phyloP scores from a whole-genome alignment of 352 stramenopile genomes.

The Thalassiosira hispida region DNA sequence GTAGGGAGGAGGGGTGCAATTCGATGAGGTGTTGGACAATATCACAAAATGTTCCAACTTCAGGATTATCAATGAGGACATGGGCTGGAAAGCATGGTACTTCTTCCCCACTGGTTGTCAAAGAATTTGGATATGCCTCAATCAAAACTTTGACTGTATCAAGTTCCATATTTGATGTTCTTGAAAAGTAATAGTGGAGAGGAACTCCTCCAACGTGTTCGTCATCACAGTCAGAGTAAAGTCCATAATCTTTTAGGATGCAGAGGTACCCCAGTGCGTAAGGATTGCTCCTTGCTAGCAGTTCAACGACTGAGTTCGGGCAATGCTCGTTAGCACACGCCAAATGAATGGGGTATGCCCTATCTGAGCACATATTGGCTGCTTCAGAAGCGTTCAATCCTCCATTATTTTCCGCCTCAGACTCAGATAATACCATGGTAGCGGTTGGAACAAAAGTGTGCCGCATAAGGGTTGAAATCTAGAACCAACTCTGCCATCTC shows the following conservation, averaged over 20 bases:
- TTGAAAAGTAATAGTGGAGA: conserved; percentile 3
- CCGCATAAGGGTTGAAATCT: too few species aligned
- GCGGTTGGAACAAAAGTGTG: too few species aligned
- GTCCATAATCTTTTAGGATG: not conserved
- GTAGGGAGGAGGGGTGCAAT: not conserved
- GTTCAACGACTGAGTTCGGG: not conserved
- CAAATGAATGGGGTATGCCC: not conserved
- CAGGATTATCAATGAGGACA: not conserved
- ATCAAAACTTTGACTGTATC: not conserved
- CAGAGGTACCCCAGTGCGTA: not conserved
- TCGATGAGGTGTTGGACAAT: not conserved
- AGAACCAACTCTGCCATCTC: too few species aligned
- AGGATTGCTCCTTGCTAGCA: not conserved
- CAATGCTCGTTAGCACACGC: not conserved
- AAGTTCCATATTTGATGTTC: not conserved
- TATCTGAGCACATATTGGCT: too few species aligned
- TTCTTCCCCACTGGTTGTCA: not conserved
- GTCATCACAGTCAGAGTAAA: not conserved
- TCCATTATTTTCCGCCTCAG: too few species aligned
- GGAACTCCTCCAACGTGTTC: not conserved
- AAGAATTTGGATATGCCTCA: not conserved
- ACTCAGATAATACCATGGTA: too few species aligned
- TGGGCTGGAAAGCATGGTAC: not conserved
- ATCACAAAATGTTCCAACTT: not conserved
- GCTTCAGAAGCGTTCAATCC: too few species aligned